Percentiles rank a stretch among this genome's conserved stretches.
phyloP scores from a whole-genome alignment of 345 rosid species.

The rapeseed (Brassica napus) region Da-Ae NC_063448.1:52470001-52470500 shows the following conservation, averaged over 20 bases:
- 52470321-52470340: neutral
- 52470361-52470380: constrained; percentile 79
- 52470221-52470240: constrained; percentile 80
- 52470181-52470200: constrained; percentile 54
- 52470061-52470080: constrained; percentile 80
- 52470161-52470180: neutral
- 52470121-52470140: neutral
- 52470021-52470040: constrained; percentile 42
- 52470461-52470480: neutral
- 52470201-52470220: constrained; percentile 67
- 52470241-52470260: constrained; percentile 61
- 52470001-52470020: constrained; percentile 33
- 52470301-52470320: neutral
- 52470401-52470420: constrained; percentile 76
- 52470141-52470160: neutral
- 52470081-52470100: constrained; percentile 61
- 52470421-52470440: constrained; percentile 60
- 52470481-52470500: neutral
- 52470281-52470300: neutral
- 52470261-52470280: constrained; percentile 94
- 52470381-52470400: constrained; percentile 56
- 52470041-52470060: constrained; percentile 69
- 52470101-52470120: constrained; percentile 83
- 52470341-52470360: constrained; percentile 52
- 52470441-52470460: neutral